Evolutionary conservation across 2,329 filamentous ascomycete species (phyloP).

Genomic region (Phyllosticta citriasiana): DNA sequence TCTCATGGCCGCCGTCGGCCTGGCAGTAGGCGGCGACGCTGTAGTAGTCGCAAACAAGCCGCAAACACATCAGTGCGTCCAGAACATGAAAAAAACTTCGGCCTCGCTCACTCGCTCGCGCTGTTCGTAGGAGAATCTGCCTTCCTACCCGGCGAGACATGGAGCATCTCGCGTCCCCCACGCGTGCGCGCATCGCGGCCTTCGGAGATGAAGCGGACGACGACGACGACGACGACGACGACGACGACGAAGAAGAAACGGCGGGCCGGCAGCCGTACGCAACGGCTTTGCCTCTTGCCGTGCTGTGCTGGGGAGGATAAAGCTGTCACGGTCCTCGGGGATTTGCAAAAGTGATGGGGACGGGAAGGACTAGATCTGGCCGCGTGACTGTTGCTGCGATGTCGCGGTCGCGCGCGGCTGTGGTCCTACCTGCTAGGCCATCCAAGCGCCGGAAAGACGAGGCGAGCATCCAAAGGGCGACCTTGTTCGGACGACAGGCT

Average conservation of each 20-base stretch:
- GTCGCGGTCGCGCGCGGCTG: not conserved
- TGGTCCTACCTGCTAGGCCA: not conserved
- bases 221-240: not conserved
- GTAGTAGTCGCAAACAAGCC: not conserved
- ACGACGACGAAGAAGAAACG: not conserved
- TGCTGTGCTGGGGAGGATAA: not conserved
- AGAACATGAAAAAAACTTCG: no score
- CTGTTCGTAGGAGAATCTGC: no score
- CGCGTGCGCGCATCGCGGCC: not conserved
- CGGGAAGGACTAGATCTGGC: no score
- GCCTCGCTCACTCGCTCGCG: no score
- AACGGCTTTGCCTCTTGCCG: not conserved
- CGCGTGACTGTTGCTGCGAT: not conserved
- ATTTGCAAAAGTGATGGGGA: not conserved
- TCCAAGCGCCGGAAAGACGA: not conserved
- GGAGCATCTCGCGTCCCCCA: not conserved
- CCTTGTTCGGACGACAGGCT: not conserved
- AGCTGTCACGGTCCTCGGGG: not conserved
- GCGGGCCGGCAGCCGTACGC: not conserved
- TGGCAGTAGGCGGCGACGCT: constrained; percentile 5
- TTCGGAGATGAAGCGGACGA: not conserved
- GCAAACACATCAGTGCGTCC: no score
- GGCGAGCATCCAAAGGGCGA: not conserved
- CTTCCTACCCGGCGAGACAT: not conserved
- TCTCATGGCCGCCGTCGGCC: constrained; percentile 5